Conservation (phyloP, 106 monocot genomes). For the Acorus gramineus region DNA sequence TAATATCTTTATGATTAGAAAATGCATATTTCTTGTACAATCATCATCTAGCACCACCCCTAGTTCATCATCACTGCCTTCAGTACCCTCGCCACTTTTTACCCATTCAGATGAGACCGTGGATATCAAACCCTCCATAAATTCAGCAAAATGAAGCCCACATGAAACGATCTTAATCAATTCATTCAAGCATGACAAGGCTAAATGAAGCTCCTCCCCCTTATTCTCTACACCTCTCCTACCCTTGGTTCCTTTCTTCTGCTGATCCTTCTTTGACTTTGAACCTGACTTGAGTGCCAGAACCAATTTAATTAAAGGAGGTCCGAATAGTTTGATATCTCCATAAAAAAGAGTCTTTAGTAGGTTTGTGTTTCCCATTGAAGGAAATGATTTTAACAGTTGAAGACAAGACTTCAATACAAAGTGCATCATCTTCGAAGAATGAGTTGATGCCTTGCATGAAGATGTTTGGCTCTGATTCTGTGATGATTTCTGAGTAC, state of each 20-base stretch:
- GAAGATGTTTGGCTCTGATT: constrained; percentile 27
- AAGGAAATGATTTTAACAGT: constrained; percentile 43
- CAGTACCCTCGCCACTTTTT: constrained; percentile 12
- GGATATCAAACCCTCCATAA: constrained; percentile 42
- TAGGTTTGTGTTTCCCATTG: constrained; percentile 22
- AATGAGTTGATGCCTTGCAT: constrained; percentile 18
- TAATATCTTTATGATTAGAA: constrained; percentile 45
- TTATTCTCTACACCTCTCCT: constrained; percentile 34
- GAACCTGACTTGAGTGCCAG: constrained; percentile 31
- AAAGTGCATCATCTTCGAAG: constrained; percentile 46
- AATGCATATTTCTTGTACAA: constrained; percentile 14
- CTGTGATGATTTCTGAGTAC: constrained; percentile 17
- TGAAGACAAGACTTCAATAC: constrained; percentile 48
- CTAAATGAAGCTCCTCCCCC: constrained; percentile 27
- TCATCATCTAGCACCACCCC: constrained; percentile 5
- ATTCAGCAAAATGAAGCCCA: constrained; percentile 18
- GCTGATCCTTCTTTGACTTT: constrained; percentile 26
- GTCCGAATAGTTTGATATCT: constrained; percentile 47
- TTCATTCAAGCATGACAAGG: constrained; percentile 64
- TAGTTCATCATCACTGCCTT: constrained; percentile 11
- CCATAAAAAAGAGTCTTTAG: constrained; percentile 30
- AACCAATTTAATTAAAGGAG: constrained; percentile 51
- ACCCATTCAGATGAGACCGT: constrained; percentile 13
- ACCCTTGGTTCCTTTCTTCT: constrained; percentile 42
- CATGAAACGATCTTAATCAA: constrained; percentile 33